Conservation (phyloP, 148 eudicot genomes). For the Rhododendron henanense region DNA sequence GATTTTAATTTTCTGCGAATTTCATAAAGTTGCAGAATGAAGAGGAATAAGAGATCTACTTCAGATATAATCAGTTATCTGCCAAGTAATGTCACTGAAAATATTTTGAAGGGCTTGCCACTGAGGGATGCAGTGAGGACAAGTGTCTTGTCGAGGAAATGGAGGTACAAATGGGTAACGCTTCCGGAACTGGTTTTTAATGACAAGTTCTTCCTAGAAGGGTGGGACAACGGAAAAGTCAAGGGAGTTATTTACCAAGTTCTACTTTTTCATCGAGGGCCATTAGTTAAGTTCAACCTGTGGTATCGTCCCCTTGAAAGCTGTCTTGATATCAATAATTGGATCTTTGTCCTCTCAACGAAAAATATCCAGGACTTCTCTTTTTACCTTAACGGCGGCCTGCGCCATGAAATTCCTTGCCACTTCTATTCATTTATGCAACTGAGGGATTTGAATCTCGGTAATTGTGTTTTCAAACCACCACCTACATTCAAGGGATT, state of each 20-base stretch:
- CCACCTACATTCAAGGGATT: neutral
- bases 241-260: neutral
- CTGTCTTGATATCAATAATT: neutral
- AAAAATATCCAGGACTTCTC: neutral
- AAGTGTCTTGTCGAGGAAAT: neutral
- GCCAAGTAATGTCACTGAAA: neutral
- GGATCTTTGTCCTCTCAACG: neutral
- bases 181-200: neutral
- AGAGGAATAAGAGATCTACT: neutral
- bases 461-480: neutral
- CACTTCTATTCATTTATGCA: neutral
- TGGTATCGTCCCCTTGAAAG: neutral
- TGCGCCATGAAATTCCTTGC: neutral
- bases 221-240: neutral
- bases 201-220: neutral
- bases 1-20: neutral
- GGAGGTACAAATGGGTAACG: neutral
- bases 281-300: neutral
- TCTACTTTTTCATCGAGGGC: neutral
- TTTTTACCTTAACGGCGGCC: rapidly evolving
- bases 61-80: neutral
- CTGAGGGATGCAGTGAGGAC: neutral
- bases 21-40: neutral
- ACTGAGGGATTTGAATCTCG: neutral
- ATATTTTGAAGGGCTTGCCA: neutral